These are phyloP conservation scores for Diutina pseudorugosa DNA, from an alignment of 1,139 yeast genomes.

Conservation along the genomic window DNA sequence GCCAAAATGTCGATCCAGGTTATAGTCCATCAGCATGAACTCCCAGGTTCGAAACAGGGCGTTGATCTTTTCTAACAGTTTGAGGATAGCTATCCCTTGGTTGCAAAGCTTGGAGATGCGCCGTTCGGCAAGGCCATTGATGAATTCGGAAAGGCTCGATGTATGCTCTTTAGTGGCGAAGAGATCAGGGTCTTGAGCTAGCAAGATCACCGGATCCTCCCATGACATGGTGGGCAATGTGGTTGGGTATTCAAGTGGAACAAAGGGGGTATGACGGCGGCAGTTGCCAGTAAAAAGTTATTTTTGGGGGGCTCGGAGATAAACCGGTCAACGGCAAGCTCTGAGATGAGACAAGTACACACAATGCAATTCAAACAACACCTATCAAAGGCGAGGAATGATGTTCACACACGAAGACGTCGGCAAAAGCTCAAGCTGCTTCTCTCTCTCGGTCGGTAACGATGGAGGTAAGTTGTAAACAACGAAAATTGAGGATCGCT, in stretches of 20 bases:
- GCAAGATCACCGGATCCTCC: not conserved
- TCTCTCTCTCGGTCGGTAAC: not conserved
- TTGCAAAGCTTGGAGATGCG: conserved; percentile 40
- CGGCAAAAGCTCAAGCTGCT: not conserved
- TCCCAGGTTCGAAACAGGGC: conserved; percentile 43
- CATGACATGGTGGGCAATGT: not conserved
- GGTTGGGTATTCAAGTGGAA: not conserved
- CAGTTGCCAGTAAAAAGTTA: not conserved
- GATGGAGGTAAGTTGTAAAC: not conserved
- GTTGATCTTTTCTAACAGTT: conserved; percentile 39
- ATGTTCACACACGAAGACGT: not conserved
- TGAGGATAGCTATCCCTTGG: conserved; percentile 32
- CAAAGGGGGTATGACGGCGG: not conserved
- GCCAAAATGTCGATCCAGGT: conserved; percentile 28
- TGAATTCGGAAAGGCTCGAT: not conserved
- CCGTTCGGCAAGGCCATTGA: conserved; percentile 20
- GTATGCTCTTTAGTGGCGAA: not conserved
- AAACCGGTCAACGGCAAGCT: not conserved
- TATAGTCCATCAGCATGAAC: conserved; percentile 41
- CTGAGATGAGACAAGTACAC: not conserved
- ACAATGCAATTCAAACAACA: not conserved
- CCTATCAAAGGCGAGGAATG: not conserved
- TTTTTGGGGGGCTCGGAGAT: not conserved
- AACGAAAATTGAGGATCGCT: not conserved
- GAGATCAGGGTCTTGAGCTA: not conserved